Base-by-base conservation (phyloP, 2,329 filamentous ascomycete species). In the Aureobasidium lini region DNA sequence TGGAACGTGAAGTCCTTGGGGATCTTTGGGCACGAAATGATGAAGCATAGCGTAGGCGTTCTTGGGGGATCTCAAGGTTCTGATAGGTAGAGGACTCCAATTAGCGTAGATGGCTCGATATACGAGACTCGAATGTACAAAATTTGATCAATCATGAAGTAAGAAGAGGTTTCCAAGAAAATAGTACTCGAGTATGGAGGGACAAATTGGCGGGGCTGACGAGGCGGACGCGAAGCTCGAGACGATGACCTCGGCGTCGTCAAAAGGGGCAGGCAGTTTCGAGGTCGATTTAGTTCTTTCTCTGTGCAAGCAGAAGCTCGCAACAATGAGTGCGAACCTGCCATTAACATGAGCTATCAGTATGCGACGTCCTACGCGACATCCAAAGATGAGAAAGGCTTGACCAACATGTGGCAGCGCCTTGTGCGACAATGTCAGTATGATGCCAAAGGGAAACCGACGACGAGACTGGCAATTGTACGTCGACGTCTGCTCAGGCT, bases 301-400 rank as follows among this genome's bases (percentile, higher is more conserved):
- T 16, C 4, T 34, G 16, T 1, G 11, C 11, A 15, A 43, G 37
- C n/a, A 43, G n/a, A 13, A 43, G 31, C 40, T 37, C 39, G 52
- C 52, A 46, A 56, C 29, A 7, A 56, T 56, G 52, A 56, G 40
- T 56, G 16, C 31, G 29, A 29, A 54, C 23, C 50, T 54, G 37
- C 37, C 42, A 37, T 32, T 54, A 60, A 11, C 59, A 60, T 61
- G 59, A 61, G 59, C 46, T 46, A 50, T 49, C 59, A 61, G 36
- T 57, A 61, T 61, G 59, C 59, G 36, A 52, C 59, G 31, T 49
- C 59, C 3, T 57, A 61, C 44, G 36, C 50, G 34, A 49, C 59
- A 23, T 31, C 36, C 3, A 49, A 37, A 37, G 52, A 61, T 39
- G 44, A 39, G 5, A 44, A 23, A 5, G 13, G 13, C 39, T 32